Evolutionary conservation across 495 filamentous ascomycete species (phyloP).

Genomic region (Talaromyces stipitatus): DNA sequence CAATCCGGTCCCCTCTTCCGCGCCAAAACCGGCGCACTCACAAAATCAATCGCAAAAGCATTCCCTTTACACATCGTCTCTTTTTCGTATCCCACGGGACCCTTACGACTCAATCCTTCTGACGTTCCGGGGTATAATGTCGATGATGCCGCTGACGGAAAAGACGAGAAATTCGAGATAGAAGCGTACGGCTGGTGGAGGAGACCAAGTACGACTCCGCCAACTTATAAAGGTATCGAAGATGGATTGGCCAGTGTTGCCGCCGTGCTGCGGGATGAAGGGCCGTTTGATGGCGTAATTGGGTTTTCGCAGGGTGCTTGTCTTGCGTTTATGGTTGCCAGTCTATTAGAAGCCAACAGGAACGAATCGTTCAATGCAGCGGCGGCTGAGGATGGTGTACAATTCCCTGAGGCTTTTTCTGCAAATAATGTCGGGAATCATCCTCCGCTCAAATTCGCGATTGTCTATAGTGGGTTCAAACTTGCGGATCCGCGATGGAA

Average conservation of each 20-base stretch:
- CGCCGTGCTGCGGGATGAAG: constrained; percentile 46
- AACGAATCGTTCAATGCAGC: constrained; percentile 36
- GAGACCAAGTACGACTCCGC: constrained; percentile 37
- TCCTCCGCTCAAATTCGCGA: constrained; percentile 64
- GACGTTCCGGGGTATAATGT: constrained; percentile 66
- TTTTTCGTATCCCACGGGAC: constrained; percentile 46
- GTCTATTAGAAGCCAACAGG: constrained; percentile 56
- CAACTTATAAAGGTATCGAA: constrained; percentile 50
- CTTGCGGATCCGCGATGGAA: constrained; percentile 54
- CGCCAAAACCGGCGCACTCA: constrained; percentile 79
- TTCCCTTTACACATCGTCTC: constrained; percentile 50
- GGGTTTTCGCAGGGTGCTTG: constrained; percentile 70
- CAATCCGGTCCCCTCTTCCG: constrained; percentile 84
- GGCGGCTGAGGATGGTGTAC: constrained; percentile 4
- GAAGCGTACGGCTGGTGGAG: constrained; percentile 85
- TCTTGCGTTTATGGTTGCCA: constrained; percentile 54
- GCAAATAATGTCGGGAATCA: constrained; percentile 31
- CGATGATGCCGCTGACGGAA: constrained; percentile 10
- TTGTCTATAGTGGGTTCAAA: constrained; percentile 73
- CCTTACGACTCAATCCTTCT: constrained; percentile 47
- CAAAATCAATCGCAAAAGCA: constrained; percentile 69
- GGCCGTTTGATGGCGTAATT: constrained; percentile 64
- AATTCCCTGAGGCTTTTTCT: constrained; percentile 47
- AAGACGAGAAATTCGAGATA: constrained; percentile 25
- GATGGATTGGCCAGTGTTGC: constrained; percentile 55